Percentiles rank a stretch among this genome's conserved stretches.
Evolutionary conservation across 768 basidiomycete species (phyloP).

Genomic region (Podaxis mareebaensis): DNA sequence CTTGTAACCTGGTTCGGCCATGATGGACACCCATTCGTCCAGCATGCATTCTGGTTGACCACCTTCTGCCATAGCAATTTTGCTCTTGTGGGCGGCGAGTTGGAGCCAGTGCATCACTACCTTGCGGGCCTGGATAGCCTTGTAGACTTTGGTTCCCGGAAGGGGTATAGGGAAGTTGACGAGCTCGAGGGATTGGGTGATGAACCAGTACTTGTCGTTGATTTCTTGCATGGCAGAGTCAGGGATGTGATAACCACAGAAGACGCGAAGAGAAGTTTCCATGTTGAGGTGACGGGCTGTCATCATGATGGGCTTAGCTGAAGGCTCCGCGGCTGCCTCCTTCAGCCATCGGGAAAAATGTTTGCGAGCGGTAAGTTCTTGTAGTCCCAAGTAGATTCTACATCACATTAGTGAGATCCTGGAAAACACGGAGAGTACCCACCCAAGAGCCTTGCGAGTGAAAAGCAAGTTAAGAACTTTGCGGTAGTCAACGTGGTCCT

Average conservation of each 20-base stretch:
- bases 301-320: conserved; percentile 77
- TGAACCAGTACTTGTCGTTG: conserved; percentile 92
- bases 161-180: conserved; percentile 97
- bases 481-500: conserved; percentile 91
- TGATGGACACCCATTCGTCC: conserved; percentile 85
- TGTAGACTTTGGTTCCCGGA: conserved; percentile 96
- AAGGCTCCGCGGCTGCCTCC: conserved; percentile 47
- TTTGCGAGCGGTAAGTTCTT: conserved; percentile 79
- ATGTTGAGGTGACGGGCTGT: conserved; percentile 93
- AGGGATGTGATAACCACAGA: conserved; percentile 90
- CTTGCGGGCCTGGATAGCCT: conserved; percentile 90
- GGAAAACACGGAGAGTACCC: conserved; percentile 26
- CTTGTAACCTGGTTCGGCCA: conserved; percentile 69
- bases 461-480: conserved; percentile 88
- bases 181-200: conserved; percentile 93
- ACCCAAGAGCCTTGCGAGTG: conserved; percentile 93
- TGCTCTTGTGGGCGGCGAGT: conserved; percentile 76
- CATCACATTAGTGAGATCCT: conserved; percentile 5
- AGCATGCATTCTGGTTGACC: conserved; percentile 86
- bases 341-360: conserved; percentile 76
- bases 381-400: conserved; percentile 82
- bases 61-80: conserved; percentile 78
- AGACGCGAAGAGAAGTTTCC: conserved; percentile 95
- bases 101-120: conserved; percentile 78
- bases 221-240: conserved; percentile 79